Conservation (phyloP, 805 yeast species). For the Pichia paraexigua region DNA sequence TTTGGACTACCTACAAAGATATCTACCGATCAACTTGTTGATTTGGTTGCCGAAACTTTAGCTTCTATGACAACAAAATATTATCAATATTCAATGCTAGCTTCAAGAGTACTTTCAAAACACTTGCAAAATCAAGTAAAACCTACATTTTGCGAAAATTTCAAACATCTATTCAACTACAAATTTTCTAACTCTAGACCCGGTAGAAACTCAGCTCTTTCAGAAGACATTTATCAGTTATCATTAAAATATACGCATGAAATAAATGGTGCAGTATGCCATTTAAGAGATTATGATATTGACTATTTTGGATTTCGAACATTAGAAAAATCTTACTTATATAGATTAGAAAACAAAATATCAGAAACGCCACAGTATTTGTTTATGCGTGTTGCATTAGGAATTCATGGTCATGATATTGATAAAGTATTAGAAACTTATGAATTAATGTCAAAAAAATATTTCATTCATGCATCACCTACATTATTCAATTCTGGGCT, state of each 20-base stretch:
- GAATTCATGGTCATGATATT: constrained; percentile 71
- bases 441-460: constrained; percentile 76
- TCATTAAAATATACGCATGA: constrained; percentile 52
- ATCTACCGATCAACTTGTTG: constrained; percentile 33
- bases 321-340: constrained; percentile 76
- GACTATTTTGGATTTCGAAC: constrained; percentile 90
- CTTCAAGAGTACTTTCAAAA: constrained; percentile 83
- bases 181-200: constrained; percentile 34
- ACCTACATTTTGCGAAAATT: constrained; percentile 64
- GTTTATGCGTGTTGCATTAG: constrained; percentile 85
- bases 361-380: constrained; percentile 90
- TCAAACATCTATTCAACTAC: constrained; percentile 46
- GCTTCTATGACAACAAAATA: constrained; percentile 93
- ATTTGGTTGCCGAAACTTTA: constrained; percentile 78
- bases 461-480: constrained; percentile 92
- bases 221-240: constrained; percentile 33
- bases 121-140: constrained; percentile 81
- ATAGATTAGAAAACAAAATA: constrained; percentile 54
- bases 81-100: constrained; percentile 86
- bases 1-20: constrained; percentile 43
- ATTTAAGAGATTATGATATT: constrained; percentile 66
- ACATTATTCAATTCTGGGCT: constrained; percentile 93
- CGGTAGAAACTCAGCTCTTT: background rate
- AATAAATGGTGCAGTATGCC: constrained; percentile 61
- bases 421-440: constrained; percentile 72